Base-by-base conservation (phyloP, 2,329 filamentous ascomycete genomes). In the Arthrobotrys conoides region DNA sequence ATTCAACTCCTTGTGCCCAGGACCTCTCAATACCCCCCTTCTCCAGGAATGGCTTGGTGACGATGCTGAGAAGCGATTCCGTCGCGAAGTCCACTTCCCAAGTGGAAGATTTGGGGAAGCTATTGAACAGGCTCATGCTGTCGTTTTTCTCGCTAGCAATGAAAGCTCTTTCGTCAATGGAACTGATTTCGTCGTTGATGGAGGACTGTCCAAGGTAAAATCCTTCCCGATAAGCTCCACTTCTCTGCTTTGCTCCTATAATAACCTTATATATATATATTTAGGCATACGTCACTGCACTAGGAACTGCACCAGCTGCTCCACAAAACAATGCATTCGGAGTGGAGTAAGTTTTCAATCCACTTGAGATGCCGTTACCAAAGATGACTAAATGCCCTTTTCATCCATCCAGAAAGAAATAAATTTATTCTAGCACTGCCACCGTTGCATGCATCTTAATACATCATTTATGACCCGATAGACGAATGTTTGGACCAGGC, bases 21-120 rank as follows among this genome's bases (percentile, higher is more conserved):
- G 94, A 24, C 94, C 94, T 1, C 88, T 97, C 81, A 97, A 97
- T 88, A 97, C 94, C 0, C 93, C 94, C 27, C 89, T 97, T 33
- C 88, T 97, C 68, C 94, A 97, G 86, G 93, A 97, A 85, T 97
- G 93, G 93, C 90, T 97, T 22, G 94, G 94, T 80, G 93, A 96
- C 82, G 94, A 97, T 86, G 84, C 90, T 83, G 89, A 89, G 79
- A 97, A 97, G 89, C 90, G 94, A 36, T 86, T 90, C 83, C 88
- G 94, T 57, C 91, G 94, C 72, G 93, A 97, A 87, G 88, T 97
- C 22, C 94, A 97, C 85, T 97, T 97, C 88, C 94, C 94, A 4
- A 89, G 88, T 6, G 94, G 94, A 49, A 90, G 94, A 12, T 97
- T 97, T 83, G 94, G 94, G 63, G 94, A 97, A 87, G 93, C 94